Evolutionary conservation across 2,329 filamentous ascomycete species (phyloP).

Genomic region (Fonsecaea pedrosoi): DNA sequence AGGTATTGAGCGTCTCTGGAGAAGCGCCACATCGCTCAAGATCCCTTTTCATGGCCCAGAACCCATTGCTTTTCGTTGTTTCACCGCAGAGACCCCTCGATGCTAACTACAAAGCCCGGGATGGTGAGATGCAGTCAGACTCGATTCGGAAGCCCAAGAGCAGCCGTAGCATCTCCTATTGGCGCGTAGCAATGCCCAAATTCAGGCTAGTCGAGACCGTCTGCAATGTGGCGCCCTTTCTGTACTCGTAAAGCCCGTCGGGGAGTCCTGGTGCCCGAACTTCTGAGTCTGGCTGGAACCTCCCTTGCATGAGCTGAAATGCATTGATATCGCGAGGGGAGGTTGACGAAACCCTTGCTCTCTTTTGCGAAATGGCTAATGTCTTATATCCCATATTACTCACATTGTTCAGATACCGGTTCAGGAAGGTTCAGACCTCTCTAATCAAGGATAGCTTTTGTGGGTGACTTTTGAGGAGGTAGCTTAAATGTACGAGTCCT

Average conservation of each 20-base stretch:
- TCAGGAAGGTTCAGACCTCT: neutral
- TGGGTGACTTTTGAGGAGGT: neutral
- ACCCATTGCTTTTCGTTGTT: neutral
- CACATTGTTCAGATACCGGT: neutral
- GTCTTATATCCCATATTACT: neutral
- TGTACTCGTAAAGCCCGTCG: neutral
- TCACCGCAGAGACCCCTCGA: neutral
- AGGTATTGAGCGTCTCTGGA: neutral
- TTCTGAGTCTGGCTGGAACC: neutral
- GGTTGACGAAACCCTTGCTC: too few relatives aligned
- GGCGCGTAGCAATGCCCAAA: neutral
- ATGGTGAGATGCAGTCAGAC: neutral
- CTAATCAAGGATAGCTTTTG: neutral
- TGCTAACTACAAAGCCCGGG: neutral
- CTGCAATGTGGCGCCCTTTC: neutral
- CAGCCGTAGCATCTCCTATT: neutral
- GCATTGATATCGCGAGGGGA: neutral
- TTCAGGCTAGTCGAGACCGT: neutral
- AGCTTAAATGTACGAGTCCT: neutral
- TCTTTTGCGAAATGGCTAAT: neutral
- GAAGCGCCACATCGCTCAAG: neutral
- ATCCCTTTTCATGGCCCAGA: neutral
- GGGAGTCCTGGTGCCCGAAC: constrained; percentile 1
- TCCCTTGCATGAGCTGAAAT: neutral
- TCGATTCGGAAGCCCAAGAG: neutral